These are phyloP conservation scores for Biscutella laevigata DNA, from an alignment of 441 rosid species.

Conservation along the genomic window DNA sequence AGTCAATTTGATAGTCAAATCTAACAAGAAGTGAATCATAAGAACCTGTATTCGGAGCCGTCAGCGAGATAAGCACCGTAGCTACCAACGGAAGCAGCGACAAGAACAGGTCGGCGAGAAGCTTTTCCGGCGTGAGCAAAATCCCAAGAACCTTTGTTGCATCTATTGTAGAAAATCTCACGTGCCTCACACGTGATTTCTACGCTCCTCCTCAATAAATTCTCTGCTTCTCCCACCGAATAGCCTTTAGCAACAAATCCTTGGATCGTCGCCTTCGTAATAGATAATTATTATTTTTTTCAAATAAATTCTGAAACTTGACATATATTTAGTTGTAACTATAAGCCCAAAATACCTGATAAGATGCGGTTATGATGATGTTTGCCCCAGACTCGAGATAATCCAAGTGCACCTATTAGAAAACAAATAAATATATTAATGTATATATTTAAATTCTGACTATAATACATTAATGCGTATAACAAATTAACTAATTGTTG, in stretches of 20 bases:
- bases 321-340: no score
- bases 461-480: no score
- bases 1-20: no score
- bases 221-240: conserved; percentile 58
- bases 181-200: conserved; percentile 78
- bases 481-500: no score
- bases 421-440: neutral
- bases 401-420: conserved; percentile 67
- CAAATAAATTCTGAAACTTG: neutral
- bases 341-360: conserved; percentile 43
- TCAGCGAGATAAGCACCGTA: conserved; percentile 95
- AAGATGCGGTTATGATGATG: conserved; percentile 69
- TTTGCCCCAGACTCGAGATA: conserved; percentile 87
- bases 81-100: conserved; percentile 92
- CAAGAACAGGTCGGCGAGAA: conserved; percentile 44
- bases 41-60: conserved; percentile 85
- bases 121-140: conserved; percentile 25
- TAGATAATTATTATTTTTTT: no score
- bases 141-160: conserved; percentile 49
- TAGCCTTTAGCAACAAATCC: conserved; percentile 78
- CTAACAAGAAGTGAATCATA: neutral
- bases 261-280: conserved; percentile 66
- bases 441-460: no score
- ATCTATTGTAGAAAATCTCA: conserved; percentile 49
- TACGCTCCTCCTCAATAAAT: conserved; percentile 55